A percentile compares a stretch with the other conserved stretches of the same genome.
Evolutionary conservation across 345 rosid species (phyloP).

Genomic region (Ailanthus altissimus): DNA sequence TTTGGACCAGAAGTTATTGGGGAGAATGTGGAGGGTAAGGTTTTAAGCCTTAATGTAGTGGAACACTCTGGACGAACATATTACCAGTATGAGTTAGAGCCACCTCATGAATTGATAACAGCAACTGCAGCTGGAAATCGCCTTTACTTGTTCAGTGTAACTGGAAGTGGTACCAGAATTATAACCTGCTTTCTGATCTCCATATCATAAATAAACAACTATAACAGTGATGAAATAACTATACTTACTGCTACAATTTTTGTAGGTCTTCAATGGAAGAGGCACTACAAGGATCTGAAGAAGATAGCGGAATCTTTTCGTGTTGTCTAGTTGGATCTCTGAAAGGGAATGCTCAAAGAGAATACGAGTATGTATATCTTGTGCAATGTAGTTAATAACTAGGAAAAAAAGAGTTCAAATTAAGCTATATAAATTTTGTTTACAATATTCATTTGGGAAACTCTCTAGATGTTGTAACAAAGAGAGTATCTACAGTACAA

Average conservation of each 20-base stretch:
- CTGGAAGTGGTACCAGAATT: constrained; percentile 57
- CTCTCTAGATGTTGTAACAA: background rate
- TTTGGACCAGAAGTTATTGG: constrained; percentile 94
- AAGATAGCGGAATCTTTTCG: constrained; percentile 89
- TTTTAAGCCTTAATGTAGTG: constrained; percentile 60
- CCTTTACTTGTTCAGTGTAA: constrained; percentile 73
- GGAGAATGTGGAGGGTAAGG: constrained; percentile 90
- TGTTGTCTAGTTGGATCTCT: constrained; percentile 44
- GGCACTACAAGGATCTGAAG: constrained; percentile 86
- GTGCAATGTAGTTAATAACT: background rate
- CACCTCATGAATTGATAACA: constrained; percentile 83
- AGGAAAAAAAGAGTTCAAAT: background rate
- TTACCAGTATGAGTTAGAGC: constrained; percentile 88
- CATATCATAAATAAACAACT: background rate
- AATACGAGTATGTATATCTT: background rate
- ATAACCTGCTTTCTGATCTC: background rate
- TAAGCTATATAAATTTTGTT: background rate
- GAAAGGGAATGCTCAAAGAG: background rate
- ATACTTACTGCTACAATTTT: background rate
- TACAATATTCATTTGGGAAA: background rate
- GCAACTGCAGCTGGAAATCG: constrained; percentile 99
- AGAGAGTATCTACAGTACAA: background rate
- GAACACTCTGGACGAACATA: constrained; percentile 76
- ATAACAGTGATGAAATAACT: background rate
- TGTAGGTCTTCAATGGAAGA: constrained; percentile 95